Evolutionary conservation across 805 yeast species (phyloP).

Genomic region (Metschnikowia anglica): DNA sequence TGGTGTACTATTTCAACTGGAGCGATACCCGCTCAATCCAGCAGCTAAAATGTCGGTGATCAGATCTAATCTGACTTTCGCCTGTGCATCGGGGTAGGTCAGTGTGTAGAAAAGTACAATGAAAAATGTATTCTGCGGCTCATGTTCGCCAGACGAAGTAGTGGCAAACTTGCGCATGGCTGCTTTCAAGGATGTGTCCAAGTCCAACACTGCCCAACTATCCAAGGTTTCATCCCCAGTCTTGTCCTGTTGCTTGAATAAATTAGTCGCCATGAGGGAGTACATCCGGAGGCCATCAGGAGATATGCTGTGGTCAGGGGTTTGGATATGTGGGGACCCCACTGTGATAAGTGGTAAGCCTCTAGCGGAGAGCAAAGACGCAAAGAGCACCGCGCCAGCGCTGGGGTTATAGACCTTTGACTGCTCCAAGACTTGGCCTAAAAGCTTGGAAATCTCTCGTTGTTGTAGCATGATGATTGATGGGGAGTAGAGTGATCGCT

Average conservation of each 20-base stretch:
- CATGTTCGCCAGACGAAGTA: constrained; percentile 13
- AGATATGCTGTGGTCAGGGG: constrained; percentile 16
- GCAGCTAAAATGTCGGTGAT: constrained; percentile 28
- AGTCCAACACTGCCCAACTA: constrained; percentile 31
- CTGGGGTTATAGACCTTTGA: constrained; percentile 1
- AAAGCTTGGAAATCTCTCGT: constrained; percentile 36
- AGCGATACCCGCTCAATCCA: constrained; percentile 36
- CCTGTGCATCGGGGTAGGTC: constrained; percentile 31
- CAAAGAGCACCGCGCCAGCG: constrained; percentile 21
- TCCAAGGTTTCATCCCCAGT: constrained; percentile 17
- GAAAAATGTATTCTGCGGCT: constrained; percentile 6
- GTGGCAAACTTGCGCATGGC: constrained; percentile 26
- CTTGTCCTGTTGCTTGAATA: constrained; percentile 21
- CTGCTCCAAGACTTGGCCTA: constrained; percentile 32
- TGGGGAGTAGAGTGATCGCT: not conserved
- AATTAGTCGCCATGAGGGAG: constrained; percentile 36
- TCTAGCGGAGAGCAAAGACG: constrained; percentile 35
- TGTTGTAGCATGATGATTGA: constrained; percentile 36
- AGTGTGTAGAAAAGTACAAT: constrained; percentile 30
- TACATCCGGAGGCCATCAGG: constrained; percentile 35
- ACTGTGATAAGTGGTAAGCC: constrained; percentile 45
- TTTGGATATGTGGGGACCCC: constrained; percentile 18
- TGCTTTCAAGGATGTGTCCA: constrained; percentile 30
- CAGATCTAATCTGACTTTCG: constrained; percentile 38
- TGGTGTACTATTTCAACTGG: constrained; percentile 1